Conservation (phyloP, 2,329 filamentous ascomycete genomes). For the Phyllosticta citribraziliensis region DNA sequence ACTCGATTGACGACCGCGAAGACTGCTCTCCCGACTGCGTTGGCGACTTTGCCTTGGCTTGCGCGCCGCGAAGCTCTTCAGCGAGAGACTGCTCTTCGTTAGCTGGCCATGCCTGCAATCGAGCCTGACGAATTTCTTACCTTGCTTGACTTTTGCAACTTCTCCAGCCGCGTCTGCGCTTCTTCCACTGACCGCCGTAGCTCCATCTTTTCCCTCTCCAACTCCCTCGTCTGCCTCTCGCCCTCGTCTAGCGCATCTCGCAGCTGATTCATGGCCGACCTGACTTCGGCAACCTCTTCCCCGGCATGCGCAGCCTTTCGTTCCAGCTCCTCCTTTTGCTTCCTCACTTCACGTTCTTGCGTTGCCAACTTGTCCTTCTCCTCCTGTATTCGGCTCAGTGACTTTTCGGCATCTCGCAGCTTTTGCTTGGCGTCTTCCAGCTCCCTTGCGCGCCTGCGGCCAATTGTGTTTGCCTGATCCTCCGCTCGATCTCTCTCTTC, state of each 20-base stretch:
- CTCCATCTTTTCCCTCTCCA: slow-evolving; percentile 72
- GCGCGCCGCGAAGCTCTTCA: slow-evolving; percentile 46
- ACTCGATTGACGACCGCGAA: slow-evolving; percentile 51
- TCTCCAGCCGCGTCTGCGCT: slow-evolving; percentile 65
- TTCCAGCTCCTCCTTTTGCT: slow-evolving; percentile 67
- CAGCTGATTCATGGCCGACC: slow-evolving; percentile 65
- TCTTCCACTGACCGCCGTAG: slow-evolving; percentile 70
- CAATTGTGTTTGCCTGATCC: slow-evolving; percentile 73
- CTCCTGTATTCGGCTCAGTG: slow-evolving; percentile 57
- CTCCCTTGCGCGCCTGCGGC: slow-evolving; percentile 68
- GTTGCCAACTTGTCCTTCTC: slow-evolving; percentile 72
- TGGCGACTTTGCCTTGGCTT: slow-evolving; percentile 26
- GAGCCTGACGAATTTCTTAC: slow-evolving; percentile 16
- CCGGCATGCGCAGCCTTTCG: slow-evolving; percentile 55
- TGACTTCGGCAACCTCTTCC: slow-evolving; percentile 66
- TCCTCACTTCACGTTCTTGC: slow-evolving; percentile 64
- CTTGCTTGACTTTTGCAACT: slow-evolving; percentile 60
- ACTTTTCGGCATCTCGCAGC: slow-evolving; percentile 71
- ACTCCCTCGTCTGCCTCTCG: slow-evolving; percentile 72
- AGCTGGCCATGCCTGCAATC: slow-evolving; percentile 9
- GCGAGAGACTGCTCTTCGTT: slow-evolving; percentile 36
- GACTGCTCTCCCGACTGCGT: slow-evolving; percentile 41
- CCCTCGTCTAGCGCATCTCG: slow-evolving; percentile 76
- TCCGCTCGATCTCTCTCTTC: slow-evolving; percentile 90
- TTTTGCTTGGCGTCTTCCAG: slow-evolving; percentile 74